Evolutionary conservation across 345 rosid genomes (phyloP).

Genomic region (Rubroshorea leprosula): DNA sequence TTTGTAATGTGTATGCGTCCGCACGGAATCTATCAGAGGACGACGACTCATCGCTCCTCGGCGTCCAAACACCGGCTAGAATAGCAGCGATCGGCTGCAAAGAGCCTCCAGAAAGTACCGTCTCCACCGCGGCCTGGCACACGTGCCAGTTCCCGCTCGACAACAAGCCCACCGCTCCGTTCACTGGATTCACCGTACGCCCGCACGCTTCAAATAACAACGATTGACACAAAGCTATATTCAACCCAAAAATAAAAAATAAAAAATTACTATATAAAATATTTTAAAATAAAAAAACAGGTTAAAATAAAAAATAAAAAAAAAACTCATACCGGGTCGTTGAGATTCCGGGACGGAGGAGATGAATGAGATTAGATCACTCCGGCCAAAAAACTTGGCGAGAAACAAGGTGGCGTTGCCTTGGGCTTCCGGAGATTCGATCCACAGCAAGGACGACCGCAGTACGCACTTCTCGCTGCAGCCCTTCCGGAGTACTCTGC

Average conservation of each 20-base stretch:
- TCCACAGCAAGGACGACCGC: slow-evolving; percentile 50
- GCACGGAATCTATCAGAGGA: slow-evolving; percentile 18
- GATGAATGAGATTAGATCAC: slow-evolving; percentile 42
- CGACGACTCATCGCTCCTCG: slow-evolving; percentile 26
- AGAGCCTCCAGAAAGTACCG: slow-evolving; percentile 42
- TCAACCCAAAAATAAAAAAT: slow-evolving; percentile 4
- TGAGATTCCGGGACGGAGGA: slow-evolving; percentile 49
- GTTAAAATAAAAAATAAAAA: neutral
- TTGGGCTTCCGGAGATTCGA: slow-evolving; percentile 44
- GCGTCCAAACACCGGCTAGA: slow-evolving; percentile 14
- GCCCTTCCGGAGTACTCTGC: slow-evolving; percentile 55
- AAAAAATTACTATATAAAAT: neutral
- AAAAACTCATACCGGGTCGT: slow-evolving; percentile 34
- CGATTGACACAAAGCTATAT: slow-evolving; percentile 52
- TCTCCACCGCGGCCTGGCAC: slow-evolving; percentile 49
- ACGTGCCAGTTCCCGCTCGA: slow-evolving; percentile 55
- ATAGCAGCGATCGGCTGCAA: slow-evolving; percentile 31
- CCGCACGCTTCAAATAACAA: slow-evolving; percentile 59
- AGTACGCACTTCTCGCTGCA: slow-evolving; percentile 48
- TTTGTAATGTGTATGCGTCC: slow-evolving; percentile 7
- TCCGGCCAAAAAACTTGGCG: slow-evolving; percentile 58
- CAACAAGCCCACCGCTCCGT: slow-evolving; percentile 55
- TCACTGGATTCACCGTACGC: slow-evolving; percentile 56
- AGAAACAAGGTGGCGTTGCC: slow-evolving; percentile 58
- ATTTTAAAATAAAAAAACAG: neutral